Conservation (phyloP, 805 yeast genomes). For the Wickerhamomyces strasburgensis region DNA sequence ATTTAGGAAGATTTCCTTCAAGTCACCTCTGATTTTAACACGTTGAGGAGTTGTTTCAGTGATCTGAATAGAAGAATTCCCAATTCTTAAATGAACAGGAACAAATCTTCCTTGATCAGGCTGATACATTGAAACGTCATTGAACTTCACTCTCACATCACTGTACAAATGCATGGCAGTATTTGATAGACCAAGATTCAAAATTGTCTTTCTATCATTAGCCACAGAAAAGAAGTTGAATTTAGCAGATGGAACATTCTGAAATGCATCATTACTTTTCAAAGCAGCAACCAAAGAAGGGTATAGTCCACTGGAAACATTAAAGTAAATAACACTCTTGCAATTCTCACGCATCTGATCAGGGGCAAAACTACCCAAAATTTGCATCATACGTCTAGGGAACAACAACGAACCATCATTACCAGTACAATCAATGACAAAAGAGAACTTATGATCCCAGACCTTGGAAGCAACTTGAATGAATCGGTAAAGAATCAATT, state of each 20-base stretch:
- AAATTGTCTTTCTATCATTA: constrained; percentile 40
- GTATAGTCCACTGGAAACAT: constrained; percentile 29
- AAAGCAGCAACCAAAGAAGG: constrained; percentile 22
- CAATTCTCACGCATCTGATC: constrained; percentile 48
- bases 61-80: constrained; percentile 63
- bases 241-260: constrained; percentile 11
- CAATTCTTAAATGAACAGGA: constrained; percentile 63
- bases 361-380: constrained; percentile 46
- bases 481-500: constrained; percentile 51
- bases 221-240: constrained; percentile 40
- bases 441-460: constrained; percentile 62
- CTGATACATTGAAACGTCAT: constrained; percentile 50
- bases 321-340: constrained; percentile 44
- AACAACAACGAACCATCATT: constrained; percentile 31
- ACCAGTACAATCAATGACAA: constrained; percentile 68
- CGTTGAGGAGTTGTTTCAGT: constrained; percentile 38
- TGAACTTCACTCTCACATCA: constrained; percentile 48
- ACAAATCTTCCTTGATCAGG: constrained; percentile 42
- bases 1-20: constrained; percentile 34
- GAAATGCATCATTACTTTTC: constrained; percentile 19
- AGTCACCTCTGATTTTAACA: constrained; percentile 32
- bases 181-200: constrained; percentile 39
- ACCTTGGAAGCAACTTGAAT: constrained; percentile 64
- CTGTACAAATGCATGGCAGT: constrained; percentile 37
- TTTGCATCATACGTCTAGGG: constrained; percentile 28